These are phyloP conservation scores for Eucalyptus lansdowneana DNA, from an alignment of 345 rosid genomes.

Conservation along the genomic window DNA sequence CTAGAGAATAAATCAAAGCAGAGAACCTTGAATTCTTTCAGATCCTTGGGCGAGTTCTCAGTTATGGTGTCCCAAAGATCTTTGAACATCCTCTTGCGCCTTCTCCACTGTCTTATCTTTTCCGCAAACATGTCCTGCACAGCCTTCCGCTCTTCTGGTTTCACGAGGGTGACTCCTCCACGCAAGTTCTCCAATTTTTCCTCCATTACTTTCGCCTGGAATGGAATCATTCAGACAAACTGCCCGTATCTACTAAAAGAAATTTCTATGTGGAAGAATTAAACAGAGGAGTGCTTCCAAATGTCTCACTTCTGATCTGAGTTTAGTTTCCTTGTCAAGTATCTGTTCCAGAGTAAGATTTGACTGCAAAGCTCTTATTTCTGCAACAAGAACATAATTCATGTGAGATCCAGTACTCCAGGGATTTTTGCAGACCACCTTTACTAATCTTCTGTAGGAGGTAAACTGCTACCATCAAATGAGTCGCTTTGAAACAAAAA, in stretches of 20 bases:
- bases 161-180: constrained; percentile 64
- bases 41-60: constrained; percentile 73
- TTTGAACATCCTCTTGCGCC: constrained; percentile 88
- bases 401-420: not conserved
- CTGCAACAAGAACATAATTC: constrained; percentile 28
- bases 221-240: not conserved
- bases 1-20: not conserved
- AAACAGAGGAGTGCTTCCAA: not conserved
- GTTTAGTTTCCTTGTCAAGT: constrained; percentile 38
- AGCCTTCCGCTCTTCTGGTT: constrained; percentile 67
- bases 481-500: not conserved
- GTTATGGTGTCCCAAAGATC: constrained; percentile 88
- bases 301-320: constrained; percentile 48
- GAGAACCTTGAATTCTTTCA: constrained; percentile 74
- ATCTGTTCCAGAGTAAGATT: constrained; percentile 75
- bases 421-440: not conserved
- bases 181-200: constrained; percentile 56
- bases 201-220: constrained; percentile 71
- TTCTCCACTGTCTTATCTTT: constrained; percentile 72
- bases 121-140: constrained; percentile 47
- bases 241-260: not conserved
- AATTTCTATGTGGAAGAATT: too few species aligned
- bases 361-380: constrained; percentile 55
- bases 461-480: not conserved
- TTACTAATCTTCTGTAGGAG: not conserved